phyloP scores from a whole-genome alignment of 2,329 filamentous ascomycete species.

The Ciborinia camelliae region DNA sequence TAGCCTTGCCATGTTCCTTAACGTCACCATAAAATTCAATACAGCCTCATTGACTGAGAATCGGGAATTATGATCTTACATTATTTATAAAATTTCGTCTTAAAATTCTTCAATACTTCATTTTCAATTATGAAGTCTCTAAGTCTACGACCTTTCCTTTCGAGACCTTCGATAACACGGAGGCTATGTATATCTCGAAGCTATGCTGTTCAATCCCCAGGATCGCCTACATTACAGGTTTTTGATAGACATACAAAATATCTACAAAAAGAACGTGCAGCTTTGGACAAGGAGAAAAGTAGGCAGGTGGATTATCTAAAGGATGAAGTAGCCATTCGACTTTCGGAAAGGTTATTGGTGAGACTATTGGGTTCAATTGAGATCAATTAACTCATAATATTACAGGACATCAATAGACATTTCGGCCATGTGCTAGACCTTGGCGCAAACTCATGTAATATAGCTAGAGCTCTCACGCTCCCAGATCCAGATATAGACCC shows the following conservation, averaged over 20 bases:
- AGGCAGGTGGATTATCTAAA: constrained; percentile 87
- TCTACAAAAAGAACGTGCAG: constrained; percentile 86
- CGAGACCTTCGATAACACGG: constrained; percentile 23
- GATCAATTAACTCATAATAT: constrained; percentile 4
- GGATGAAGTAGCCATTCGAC: constrained; percentile 80
- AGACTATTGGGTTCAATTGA: constrained; percentile 24
- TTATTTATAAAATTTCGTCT: not conserved
- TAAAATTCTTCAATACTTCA: not conserved
- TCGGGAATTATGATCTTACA: not conserved
- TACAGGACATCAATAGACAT: constrained; percentile 83
- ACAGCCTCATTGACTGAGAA: constrained; percentile 2
- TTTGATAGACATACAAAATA: constrained; percentile 89
- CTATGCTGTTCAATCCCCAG: constrained; percentile 77
- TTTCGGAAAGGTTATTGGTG: constrained; percentile 83
- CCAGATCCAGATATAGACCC: constrained; percentile 60
- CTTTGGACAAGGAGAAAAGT: constrained; percentile 64
- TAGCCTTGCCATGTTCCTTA: constrained; percentile 2
- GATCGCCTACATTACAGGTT: constrained; percentile 77
- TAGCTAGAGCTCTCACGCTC: constrained; percentile 75
- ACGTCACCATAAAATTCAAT: constrained; percentile 13
- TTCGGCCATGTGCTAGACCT: constrained; percentile 86
- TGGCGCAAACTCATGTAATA: constrained; percentile 92
- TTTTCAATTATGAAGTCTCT: constrained; percentile 30
- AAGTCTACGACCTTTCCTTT: constrained; percentile 28
- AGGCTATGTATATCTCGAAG: constrained; percentile 42